Base-by-base conservation (phyloP, 306 rosid species). In the Dryas drummondii region DNA sequence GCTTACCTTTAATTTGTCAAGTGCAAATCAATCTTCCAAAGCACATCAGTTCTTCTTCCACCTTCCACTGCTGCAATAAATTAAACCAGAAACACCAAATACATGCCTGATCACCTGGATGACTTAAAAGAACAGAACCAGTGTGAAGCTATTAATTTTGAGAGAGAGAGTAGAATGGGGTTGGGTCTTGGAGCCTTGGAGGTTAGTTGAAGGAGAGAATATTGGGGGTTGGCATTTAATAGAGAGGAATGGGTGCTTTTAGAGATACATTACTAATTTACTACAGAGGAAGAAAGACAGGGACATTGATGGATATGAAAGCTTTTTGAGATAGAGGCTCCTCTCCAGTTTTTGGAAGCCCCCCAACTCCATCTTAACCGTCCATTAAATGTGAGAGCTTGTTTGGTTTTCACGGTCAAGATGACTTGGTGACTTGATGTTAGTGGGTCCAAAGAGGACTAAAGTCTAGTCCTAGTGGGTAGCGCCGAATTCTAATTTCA, bases 1-100 rank as follows among this genome's bases (percentile, higher is more conserved):
- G 48, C 41, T 1, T 48, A 74, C 78, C 78, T 52, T 62, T 3
- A n/a, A 45, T 3, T 73, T 42, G 2, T 45, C 67, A 26, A 58
- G 54, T 72, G 68, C 5, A 6, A 51, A 12, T 69, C 47, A 15
- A 14, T 16, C 61, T 54, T 48, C 44, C 44, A 7, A 49, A 68
- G 19, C 22, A 26, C 44, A 49, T 50, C 44, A 46, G 5, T 9
- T 47, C 17, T 12, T 32, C 17, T 48, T 63, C 63, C 64, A 11
- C 17, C 13, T 70, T 51, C 75, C 51, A 70, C 40, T 54, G 63
- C 75, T 70, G 63, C 75, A 54, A 56, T 57, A 26, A 71, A 45
- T 14, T 1, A 15, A 62, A 63, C 37, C 22, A 73, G 1, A 58
- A 59, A 15, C 27, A 13, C 5, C 44, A 56, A 0, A 56, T 22